These are phyloP conservation scores for Beta corolliflora DNA, from an alignment of 179 eudicot species.

Conservation along the genomic window DNA sequence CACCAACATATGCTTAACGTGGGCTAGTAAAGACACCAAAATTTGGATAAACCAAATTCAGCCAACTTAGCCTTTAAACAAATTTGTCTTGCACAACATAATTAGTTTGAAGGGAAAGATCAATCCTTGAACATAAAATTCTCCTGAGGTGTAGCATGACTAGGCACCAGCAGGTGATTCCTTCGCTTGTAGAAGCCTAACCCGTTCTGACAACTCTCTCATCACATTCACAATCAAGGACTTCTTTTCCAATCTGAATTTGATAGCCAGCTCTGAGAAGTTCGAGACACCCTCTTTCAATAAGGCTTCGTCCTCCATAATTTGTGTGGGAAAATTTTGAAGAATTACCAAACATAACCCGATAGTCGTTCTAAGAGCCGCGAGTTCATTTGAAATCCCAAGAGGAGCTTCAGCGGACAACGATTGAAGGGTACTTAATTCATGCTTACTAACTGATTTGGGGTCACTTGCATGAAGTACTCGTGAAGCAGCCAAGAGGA, in stretches of 20 bases:
- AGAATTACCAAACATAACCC: conserved; percentile 78
- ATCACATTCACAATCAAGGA: conserved; percentile 65
- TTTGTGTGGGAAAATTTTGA: conserved; percentile 72
- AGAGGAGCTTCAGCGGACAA: conserved; percentile 70
- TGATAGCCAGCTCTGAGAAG: conserved; percentile 60
- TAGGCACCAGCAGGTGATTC: conserved; percentile 39
- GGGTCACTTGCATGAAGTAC: conserved; percentile 54
- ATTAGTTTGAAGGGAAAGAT: no score
- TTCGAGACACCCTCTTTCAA: conserved; percentile 51
- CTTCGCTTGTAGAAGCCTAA: conserved; percentile 50
- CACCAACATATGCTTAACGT: no score
- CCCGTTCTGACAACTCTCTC: conserved; percentile 66
- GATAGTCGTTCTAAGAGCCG: conserved; percentile 59
- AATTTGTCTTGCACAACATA: no score
- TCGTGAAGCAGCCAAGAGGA: conserved; percentile 80
- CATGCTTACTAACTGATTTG: conserved; percentile 49
- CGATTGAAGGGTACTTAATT: conserved; percentile 58
- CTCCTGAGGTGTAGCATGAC: background rate
- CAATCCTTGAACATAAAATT: no score
- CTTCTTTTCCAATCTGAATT: conserved; percentile 85
- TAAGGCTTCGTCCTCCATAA: conserved; percentile 76
- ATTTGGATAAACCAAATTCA: no score
- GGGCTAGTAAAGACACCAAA: no score
- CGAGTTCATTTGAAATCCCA: conserved; percentile 60
- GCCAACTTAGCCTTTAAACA: no score